phyloP scores from a whole-genome alignment of 495 filamentous ascomycete genomes.

The Neurospora sp. region DNA sequence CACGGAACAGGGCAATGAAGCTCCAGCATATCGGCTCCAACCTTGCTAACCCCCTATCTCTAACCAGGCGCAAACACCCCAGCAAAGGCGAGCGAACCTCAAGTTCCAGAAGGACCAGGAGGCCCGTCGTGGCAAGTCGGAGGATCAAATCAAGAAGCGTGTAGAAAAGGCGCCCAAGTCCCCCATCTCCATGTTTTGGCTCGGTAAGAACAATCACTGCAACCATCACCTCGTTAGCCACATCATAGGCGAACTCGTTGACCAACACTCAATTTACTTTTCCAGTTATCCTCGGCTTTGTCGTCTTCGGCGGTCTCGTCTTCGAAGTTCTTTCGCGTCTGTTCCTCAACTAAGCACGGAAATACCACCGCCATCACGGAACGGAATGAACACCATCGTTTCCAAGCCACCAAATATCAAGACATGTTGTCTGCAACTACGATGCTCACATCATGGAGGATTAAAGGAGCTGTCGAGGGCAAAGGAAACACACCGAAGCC shows the following conservation, averaged over 20 bases:
- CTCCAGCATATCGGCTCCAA: background rate
- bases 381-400: background rate
- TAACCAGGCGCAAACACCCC: constrained; percentile 79
- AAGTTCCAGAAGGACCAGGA: constrained; percentile 73
- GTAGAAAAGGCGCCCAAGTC: constrained; percentile 55
- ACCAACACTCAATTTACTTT: background rate
- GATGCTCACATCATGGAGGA: background rate
- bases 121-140: constrained; percentile 73
- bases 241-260: background rate
- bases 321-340: constrained; percentile 73
- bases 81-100: constrained; percentile 82
- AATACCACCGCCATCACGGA: background rate
- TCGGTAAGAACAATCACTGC: constrained; percentile 53
- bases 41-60: background rate
- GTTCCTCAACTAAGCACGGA: constrained; percentile 43
- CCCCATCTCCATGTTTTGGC: constrained; percentile 69
- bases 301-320: constrained; percentile 73
- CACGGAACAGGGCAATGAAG: background rate
- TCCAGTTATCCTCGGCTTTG: constrained; percentile 65
- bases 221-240: constrained; percentile 3
- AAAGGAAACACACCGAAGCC: background rate
- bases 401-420: background rate
- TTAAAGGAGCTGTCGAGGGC: background rate
- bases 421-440: background rate
- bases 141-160: constrained; percentile 56